Conservation (phyloP, 208 protist genomes). For the Trypanosoma brucei region DNA sequence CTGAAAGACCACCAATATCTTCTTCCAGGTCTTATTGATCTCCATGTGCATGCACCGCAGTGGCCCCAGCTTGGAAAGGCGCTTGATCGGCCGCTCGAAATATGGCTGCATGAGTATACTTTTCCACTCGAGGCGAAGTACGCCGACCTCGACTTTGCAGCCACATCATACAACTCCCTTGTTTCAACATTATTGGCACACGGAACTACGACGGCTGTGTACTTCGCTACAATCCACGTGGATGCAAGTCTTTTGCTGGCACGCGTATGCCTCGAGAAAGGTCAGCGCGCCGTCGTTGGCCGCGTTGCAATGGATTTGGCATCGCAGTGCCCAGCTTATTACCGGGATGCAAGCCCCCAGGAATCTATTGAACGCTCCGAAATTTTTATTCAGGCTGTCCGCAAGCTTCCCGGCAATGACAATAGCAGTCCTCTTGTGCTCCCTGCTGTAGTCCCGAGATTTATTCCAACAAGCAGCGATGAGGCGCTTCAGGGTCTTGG, state of each 20-base stretch:
- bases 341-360: constrained; percentile 74
- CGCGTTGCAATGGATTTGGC: constrained; percentile 89
- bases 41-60: constrained; percentile 93
- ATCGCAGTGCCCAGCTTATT: constrained; percentile 83
- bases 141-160: constrained; percentile 64
- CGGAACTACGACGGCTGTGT: constrained; percentile 90
- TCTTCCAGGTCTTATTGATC: constrained; percentile 91
- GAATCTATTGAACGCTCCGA: constrained; percentile 58
- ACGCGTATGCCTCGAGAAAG: constrained; percentile 66
- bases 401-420: constrained; percentile 40
- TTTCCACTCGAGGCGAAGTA: constrained; percentile 91
- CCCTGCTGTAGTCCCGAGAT: constrained; percentile 91
- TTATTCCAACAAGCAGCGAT: constrained; percentile 89
- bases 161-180: constrained; percentile 62
- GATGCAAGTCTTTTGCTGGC: constrained; percentile 75
- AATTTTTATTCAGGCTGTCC: constrained; percentile 60
- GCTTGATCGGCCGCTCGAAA: constrained; percentile 78
- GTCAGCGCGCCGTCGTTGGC: constrained; percentile 88
- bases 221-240: constrained; percentile 90
- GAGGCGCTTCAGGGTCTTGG: constrained; percentile 79
- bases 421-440: constrained; percentile 33
- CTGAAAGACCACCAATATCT: constrained; percentile 35
- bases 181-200: constrained; percentile 67
- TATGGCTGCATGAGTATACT: constrained; percentile 91
- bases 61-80: constrained; percentile 85